These are phyloP conservation scores for Sugiyamaella novakii DNA, from an alignment of 1,139 yeast species.

Conservation along the genomic window DNA sequence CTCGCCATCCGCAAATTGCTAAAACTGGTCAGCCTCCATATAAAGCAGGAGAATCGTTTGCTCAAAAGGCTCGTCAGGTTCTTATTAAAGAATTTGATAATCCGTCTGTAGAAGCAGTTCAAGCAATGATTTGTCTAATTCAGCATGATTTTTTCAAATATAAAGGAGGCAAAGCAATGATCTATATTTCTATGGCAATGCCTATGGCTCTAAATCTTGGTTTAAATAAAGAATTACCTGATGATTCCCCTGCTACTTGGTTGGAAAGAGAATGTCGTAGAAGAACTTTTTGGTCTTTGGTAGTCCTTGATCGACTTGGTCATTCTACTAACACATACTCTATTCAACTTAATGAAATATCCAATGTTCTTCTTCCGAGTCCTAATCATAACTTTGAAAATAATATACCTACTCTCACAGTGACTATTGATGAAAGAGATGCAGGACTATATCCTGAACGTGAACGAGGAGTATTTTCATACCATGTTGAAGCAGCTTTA, in stretches of 20 bases:
- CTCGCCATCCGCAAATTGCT: constrained; percentile 38
- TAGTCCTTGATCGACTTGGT: constrained; percentile 42
- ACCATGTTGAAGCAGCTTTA: constrained; percentile 37
- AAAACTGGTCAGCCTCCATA: constrained; percentile 31
- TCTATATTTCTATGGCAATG: constrained; percentile 42
- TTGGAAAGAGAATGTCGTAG: constrained; percentile 42
- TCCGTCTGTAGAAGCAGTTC: constrained; percentile 43
- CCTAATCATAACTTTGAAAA: constrained; percentile 37
- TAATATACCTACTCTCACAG: constrained; percentile 37
- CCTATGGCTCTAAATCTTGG: constrained; percentile 43
- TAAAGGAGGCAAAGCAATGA: constrained; percentile 43
- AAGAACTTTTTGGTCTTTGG: constrained; percentile 44
- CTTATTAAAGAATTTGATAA: constrained; percentile 41
- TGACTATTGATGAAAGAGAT: constrained; percentile 33
- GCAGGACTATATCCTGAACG: constrained; percentile 28
- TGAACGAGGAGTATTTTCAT: constrained; percentile 35
- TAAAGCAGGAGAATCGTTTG: constrained; percentile 41
- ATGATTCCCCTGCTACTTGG: constrained; percentile 35
- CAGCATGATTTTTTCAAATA: constrained; percentile 43
- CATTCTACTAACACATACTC: constrained; percentile 42
- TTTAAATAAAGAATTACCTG: constrained; percentile 37
- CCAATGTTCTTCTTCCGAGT: constrained; percentile 41
- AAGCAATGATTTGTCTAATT: constrained; percentile 41
- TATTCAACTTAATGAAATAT: constrained; percentile 31
- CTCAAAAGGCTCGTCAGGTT: constrained; percentile 37